phyloP scores from a whole-genome alignment of 2,329 filamentous ascomycete species.

The Alternaria gansuensis region DNA sequence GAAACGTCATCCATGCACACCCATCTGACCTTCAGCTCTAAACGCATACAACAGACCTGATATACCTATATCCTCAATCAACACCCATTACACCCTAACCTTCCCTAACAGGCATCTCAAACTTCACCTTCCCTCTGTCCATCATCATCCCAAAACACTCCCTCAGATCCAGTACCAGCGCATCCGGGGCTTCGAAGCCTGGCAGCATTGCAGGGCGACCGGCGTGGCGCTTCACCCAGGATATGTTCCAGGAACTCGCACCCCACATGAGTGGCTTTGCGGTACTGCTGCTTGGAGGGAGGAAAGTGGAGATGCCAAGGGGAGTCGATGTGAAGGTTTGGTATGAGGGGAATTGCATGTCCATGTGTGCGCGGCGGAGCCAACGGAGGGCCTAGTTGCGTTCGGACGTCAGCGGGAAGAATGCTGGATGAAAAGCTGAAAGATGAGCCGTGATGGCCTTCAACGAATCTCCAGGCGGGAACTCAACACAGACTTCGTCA shows the following conservation, averaged over 20 bases:
- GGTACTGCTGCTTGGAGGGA: slow-evolving; percentile 24
- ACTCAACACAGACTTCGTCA: background rate
- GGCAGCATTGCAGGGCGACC: slow-evolving; percentile 44
- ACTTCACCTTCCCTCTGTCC: slow-evolving; percentile 20
- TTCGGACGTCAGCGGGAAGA: background rate
- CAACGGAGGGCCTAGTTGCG: slow-evolving; percentile 50
- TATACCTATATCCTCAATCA: slow-evolving; percentile 49
- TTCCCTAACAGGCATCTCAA: slow-evolving; percentile 38
- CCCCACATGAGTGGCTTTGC: slow-evolving; percentile 52
- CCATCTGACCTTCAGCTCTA: slow-evolving; percentile 4
- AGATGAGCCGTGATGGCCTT: background rate
- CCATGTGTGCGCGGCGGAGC: slow-evolving; percentile 51
- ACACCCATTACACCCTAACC: slow-evolving; percentile 39
- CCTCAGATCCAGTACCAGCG: slow-evolving; percentile 54
- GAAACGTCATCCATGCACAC: slow-evolving; percentile 5
- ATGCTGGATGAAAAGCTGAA: background rate
- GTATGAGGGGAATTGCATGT: slow-evolving; percentile 26
- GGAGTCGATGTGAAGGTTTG: slow-evolving; percentile 42
- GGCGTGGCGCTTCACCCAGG: slow-evolving; percentile 51
- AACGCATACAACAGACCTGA: slow-evolving; percentile 34
- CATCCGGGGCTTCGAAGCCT: slow-evolving; percentile 54
- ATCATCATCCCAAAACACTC: slow-evolving; percentile 49
- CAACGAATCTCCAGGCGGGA: background rate
- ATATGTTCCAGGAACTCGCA: slow-evolving; percentile 49
- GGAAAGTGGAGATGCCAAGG: slow-evolving; percentile 55